Conservation (phyloP, 2,329 filamentous ascomycete genomes). For the Penicillium oxalicum region DNA sequence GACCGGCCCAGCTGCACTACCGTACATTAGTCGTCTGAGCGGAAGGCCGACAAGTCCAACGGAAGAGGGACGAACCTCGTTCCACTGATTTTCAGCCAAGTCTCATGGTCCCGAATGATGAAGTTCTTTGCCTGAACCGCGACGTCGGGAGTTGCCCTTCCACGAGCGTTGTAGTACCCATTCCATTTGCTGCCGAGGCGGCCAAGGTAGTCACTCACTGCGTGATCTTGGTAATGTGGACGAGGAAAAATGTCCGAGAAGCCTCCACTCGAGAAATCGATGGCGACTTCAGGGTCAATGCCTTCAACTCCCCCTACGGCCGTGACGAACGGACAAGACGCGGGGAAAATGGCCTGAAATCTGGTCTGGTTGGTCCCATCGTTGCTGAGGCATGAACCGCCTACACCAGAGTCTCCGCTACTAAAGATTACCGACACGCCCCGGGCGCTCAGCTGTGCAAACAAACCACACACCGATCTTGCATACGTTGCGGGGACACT, state of each 20-base stretch:
- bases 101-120: conserved; percentile 36
- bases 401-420: conserved; percentile 59
- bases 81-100: conserved; percentile 39
- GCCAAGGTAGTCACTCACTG: conserved; percentile 42
- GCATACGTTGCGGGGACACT: conserved; percentile 56
- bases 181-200: conserved; percentile 38
- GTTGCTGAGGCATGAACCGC: conserved; percentile 50
- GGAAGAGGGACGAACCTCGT: conserved; percentile 33
- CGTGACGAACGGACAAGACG: conserved; percentile 58
- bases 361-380: conserved; percentile 48
- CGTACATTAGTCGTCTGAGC: conserved; percentile 9
- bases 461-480: conserved; percentile 55
- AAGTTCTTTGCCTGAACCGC: conserved; percentile 50
- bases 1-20: conserved; percentile 54
- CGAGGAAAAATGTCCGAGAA: conserved; percentile 47
- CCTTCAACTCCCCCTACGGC: conserved; percentile 54
- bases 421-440: conserved; percentile 63
- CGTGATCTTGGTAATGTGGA: conserved; percentile 44
- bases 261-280: conserved; percentile 48
- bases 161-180: conserved; percentile 46
- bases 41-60: not conserved
- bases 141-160: conserved; percentile 58
- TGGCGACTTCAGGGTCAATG: conserved; percentile 48
- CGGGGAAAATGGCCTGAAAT: conserved; percentile 52
- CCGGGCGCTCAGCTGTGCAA: conserved; percentile 59